phyloP scores from a whole-genome alignment of 2,329 filamentous ascomycete genomes.

The Botrytis squamosa region DNA sequence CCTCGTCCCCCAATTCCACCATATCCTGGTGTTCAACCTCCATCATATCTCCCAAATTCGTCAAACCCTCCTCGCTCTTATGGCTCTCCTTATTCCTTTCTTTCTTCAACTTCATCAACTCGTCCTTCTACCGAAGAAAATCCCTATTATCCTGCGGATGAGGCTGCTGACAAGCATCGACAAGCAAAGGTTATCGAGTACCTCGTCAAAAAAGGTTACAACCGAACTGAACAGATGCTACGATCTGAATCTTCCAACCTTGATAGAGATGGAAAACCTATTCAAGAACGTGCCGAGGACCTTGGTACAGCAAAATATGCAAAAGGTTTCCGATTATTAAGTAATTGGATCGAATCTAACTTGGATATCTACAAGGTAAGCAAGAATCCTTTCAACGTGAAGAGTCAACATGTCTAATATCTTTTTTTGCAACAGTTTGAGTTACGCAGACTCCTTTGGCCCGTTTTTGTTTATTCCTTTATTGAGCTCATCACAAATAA shows the following conservation, averaged over 20 bases:
- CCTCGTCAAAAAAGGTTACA: conserved; percentile 91
- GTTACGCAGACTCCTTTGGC: conserved; percentile 84
- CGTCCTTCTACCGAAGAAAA: not conserved
- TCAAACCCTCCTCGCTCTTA: not conserved
- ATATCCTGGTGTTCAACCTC: not conserved
- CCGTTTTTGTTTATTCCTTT: conserved; percentile 90
- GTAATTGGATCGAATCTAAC: conserved; percentile 84
- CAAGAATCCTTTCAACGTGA: not conserved
- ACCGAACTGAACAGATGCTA: conserved; percentile 86
- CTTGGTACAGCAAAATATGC: conserved; percentile 73
- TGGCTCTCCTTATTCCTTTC: not conserved
- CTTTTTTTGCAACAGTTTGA: conserved; percentile 61
- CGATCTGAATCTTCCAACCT: conserved; percentile 85
- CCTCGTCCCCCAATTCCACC: not conserved
- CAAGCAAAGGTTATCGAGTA: conserved; percentile 78
- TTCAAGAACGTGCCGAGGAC: conserved; percentile 64
- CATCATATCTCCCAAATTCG: not conserved
- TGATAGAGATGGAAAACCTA: conserved; percentile 75
- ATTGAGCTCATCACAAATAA: conserved; percentile 73
- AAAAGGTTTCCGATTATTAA: conserved; percentile 70
- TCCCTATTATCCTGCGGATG: not conserved
- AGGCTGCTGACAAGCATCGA: not conserved
- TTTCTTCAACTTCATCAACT: not conserved
- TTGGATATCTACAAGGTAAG: conserved; percentile 88
- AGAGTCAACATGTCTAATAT: not conserved